Evolutionary conservation across 768 basidiomycete genomes (phyloP).

Genomic region (Termitomyces eurrhizus): DNA sequence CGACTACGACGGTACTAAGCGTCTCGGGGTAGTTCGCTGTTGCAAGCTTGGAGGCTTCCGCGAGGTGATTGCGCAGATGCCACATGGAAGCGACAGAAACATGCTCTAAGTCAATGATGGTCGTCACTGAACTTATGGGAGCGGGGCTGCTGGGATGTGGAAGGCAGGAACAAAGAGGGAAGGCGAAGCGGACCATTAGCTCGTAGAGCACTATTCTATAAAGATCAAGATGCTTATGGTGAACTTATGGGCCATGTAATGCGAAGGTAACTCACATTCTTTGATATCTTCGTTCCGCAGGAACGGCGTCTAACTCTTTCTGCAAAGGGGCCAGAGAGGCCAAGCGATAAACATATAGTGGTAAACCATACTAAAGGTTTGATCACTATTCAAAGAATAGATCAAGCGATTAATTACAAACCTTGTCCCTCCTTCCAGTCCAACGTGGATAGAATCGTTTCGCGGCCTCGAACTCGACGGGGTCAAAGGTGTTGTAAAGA

Average conservation of each 20-base stretch:
- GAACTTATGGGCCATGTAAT: background rate
- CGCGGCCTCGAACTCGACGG: conserved; percentile 55
- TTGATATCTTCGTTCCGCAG: conserved; percentile 55
- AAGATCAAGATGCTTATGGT: background rate
- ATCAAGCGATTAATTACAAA: conserved; percentile 24
- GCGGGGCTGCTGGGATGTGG: conserved; percentile 48
- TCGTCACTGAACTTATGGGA: conserved; percentile 56
- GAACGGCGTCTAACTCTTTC: conserved; percentile 55
- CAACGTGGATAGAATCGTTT: conserved; percentile 74
- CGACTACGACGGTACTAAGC: conserved; percentile 57
- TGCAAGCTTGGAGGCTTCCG: conserved; percentile 69
- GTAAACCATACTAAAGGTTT: conserved; percentile 51
- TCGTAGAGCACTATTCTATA: conserved; percentile 63
- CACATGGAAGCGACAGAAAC: conserved; percentile 65
- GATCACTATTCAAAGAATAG: background rate
- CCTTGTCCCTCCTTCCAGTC: conserved; percentile 79
- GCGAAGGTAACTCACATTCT: conserved; percentile 53
- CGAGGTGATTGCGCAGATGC: conserved; percentile 65
- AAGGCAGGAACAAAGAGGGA: conserved; percentile 60
- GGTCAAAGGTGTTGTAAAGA: conserved; percentile 57
- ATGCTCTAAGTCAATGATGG: conserved; percentile 70
- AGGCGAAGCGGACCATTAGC: conserved; percentile 57
- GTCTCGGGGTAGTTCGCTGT: conserved; percentile 85
- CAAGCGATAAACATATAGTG: conserved; percentile 74
- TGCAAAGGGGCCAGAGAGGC: conserved; percentile 55